Conservation (phyloP, 352 stramenopile species). For the Globisporangium spiculum region DNA sequence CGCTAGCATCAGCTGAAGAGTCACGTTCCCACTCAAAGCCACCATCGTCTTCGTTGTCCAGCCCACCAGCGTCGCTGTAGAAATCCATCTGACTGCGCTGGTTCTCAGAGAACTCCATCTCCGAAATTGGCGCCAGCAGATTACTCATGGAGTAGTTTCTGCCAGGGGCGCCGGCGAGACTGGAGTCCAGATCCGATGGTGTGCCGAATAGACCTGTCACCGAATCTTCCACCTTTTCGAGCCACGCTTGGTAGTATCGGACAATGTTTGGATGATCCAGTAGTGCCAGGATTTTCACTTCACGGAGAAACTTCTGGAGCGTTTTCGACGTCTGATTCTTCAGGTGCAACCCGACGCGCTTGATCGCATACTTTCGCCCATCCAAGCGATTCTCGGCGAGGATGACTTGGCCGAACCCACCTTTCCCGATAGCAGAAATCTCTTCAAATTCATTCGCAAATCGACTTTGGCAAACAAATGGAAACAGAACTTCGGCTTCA, state of each 20-base stretch:
- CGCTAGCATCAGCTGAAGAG: slow-evolving; percentile 32
- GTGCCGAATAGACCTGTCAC: slow-evolving; percentile 20
- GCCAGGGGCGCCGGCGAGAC: slow-evolving; percentile 26
- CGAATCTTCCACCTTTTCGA: slow-evolving; percentile 82
- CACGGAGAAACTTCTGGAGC: slow-evolving; percentile 90
- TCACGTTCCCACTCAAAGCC: slow-evolving; percentile 81
- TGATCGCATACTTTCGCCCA: slow-evolving; percentile 92
- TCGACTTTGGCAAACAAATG: slow-evolving; percentile 81
- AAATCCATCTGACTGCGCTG: slow-evolving; percentile 37
- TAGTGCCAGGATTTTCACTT: slow-evolving; percentile 91
- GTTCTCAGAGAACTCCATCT: slow-evolving; percentile 64
- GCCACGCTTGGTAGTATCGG: slow-evolving; percentile 90
- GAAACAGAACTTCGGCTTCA: slow-evolving; percentile 73
- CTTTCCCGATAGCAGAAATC: slow-evolving; percentile 87
- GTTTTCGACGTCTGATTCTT: slow-evolving; percentile 89
- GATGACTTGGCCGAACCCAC: slow-evolving; percentile 94
- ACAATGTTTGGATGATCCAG: slow-evolving; percentile 94
- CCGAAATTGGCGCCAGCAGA: slow-evolving; percentile 60
- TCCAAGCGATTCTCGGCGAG: slow-evolving; percentile 93
- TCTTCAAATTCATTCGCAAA: slow-evolving; percentile 86
- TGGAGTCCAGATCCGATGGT: slow-evolving; percentile 29
- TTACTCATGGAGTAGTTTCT: slow-evolving; percentile 76
- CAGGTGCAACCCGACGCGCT: slow-evolving; percentile 80
- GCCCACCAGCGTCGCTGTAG: slow-evolving; percentile 45
- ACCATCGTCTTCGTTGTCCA: slow-evolving; percentile 48